These are phyloP conservation scores for Blastocystis sp. DNA, from an alignment of 352 stramenopile genomes.

Conservation along the genomic window DNA sequence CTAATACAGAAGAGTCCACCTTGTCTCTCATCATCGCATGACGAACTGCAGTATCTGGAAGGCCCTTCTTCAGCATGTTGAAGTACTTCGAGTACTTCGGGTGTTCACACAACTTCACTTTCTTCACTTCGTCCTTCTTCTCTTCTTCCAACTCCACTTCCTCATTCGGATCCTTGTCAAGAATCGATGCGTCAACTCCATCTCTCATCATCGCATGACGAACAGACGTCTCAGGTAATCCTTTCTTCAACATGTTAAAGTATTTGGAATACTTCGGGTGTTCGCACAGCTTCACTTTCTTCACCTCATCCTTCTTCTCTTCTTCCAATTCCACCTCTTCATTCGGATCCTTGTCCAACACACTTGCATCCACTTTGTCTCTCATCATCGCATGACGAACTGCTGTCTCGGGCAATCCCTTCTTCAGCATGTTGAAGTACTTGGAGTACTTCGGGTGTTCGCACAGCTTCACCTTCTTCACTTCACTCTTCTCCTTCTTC, in stretches of 20 bases:
- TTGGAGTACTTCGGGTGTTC: conserved; percentile 63
- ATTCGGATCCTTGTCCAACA: conserved; percentile 50
- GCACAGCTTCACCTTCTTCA: conserved; percentile 43
- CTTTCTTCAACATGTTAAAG: conserved; percentile 54
- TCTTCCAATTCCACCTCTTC: conserved; percentile 40
- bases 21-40: conserved; percentile 46
- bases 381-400: conserved; percentile 34
- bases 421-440: conserved; percentile 67
- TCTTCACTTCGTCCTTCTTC: neutral
- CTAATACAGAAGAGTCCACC: conserved; percentile 26
- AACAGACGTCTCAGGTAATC: conserved; percentile 32
- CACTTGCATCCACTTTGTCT: no score
- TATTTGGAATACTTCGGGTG: conserved; percentile 66
- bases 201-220: conserved; percentile 16
- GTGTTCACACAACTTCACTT: conserved; percentile 34
- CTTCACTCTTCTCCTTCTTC: neutral
- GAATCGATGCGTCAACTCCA: conserved; percentile 32
- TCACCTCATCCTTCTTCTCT: neutral
- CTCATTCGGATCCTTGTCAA: conserved; percentile 54
- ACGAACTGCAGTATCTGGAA: conserved; percentile 48
- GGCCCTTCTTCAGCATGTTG: conserved; percentile 48
- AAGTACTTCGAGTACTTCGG: conserved; percentile 59
- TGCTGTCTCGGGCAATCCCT: conserved; percentile 24
- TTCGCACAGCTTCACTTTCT: conserved; percentile 41
- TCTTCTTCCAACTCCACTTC: conserved; percentile 30